Percentiles rank a stretch among this genome's conserved stretches.
These are phyloP conservation scores for Cornus florida DNA, from an alignment of 148 eudicot species.

Conservation along the genomic window DNA sequence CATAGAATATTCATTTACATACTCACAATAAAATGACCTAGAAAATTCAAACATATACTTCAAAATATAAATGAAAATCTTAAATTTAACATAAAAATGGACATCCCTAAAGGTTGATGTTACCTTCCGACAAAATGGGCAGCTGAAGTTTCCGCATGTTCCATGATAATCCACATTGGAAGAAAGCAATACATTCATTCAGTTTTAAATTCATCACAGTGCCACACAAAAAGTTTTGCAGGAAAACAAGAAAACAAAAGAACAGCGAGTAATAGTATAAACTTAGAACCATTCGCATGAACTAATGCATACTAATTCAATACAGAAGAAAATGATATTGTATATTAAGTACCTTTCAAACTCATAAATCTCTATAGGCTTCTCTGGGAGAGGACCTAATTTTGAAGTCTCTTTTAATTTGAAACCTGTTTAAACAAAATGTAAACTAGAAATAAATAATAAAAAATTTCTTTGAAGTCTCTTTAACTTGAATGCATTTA, in stretches of 20 bases:
- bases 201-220: slow-evolving; percentile 19
- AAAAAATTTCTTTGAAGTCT: background rate
- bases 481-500: too few species aligned
- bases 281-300: background rate
- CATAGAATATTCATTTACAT: background rate
- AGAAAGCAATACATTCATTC: slow-evolving; percentile 20
- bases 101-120: slow-evolving; percentile 1
- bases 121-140: slow-evolving; percentile 99
- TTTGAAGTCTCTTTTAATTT: slow-evolving; percentile 82
- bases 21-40: background rate
- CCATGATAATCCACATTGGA: slow-evolving; percentile 19
- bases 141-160: slow-evolving; percentile 49
- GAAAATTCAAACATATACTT: background rate
- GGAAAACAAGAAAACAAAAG: background rate
- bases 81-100: background rate
- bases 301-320: background rate
- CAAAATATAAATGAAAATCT: background rate
- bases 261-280: background rate
- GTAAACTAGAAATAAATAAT: background rate
- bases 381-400: slow-evolving; percentile 89
- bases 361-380: slow-evolving; percentile 93
- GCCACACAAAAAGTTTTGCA: background rate
- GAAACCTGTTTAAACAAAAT: slow-evolving; percentile 44
- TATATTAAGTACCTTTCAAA: slow-evolving; percentile 67
- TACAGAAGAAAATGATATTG: background rate